Conservation (phyloP, 2,329 filamentous ascomycete species). For the Trichoderma polysporum region DNA sequence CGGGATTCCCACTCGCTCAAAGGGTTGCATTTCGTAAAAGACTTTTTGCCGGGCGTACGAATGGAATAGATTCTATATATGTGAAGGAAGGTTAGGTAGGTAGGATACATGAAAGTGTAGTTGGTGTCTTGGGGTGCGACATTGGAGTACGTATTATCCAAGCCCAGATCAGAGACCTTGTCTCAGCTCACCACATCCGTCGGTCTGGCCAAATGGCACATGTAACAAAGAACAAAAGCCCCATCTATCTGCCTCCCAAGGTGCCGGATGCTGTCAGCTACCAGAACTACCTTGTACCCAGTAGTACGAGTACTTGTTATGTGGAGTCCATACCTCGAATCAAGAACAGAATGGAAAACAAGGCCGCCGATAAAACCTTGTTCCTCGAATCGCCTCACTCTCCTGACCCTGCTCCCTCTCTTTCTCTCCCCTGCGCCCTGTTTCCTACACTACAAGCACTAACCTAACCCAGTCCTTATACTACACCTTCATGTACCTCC, state of each 20-base stretch:
- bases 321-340: neutral
- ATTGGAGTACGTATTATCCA: too few species aligned
- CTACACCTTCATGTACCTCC: neutral
- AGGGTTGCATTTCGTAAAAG: neutral
- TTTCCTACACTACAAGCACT: neutral
- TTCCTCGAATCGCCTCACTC: slow-evolving; percentile 6
- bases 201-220: neutral
- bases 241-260: neutral
- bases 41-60: slow-evolving; percentile 6
- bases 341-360: neutral
- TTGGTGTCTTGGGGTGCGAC: too few species aligned
- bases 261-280: neutral
- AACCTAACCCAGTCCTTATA: neutral
- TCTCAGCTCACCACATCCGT: neutral
- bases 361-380: neutral
- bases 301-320: neutral
- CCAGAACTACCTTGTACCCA: neutral
- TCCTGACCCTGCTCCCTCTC: neutral
- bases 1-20: neutral
- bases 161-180: neutral
- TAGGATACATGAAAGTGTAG: too few species aligned
- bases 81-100: neutral
- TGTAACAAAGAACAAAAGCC: neutral
- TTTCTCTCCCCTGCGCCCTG: neutral
- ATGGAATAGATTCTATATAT: neutral